Evolutionary conservation across 1,139 yeast genomes (phyloP).

Genomic region (Lodderomyces theae): DNA sequence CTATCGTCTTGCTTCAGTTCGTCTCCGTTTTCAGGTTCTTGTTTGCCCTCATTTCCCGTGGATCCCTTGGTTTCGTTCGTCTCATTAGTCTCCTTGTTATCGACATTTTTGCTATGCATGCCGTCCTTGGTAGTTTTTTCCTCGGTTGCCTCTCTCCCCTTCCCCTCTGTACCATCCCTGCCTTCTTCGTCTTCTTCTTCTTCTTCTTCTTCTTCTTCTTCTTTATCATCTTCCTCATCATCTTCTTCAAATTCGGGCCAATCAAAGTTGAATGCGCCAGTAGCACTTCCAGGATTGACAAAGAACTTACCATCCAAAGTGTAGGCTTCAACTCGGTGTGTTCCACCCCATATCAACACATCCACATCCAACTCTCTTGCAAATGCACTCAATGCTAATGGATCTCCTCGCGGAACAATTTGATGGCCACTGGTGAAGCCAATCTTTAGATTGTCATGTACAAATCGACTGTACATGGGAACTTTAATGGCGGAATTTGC

Average conservation of each 20-base stretch:
- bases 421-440: conserved; percentile 87
- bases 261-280: conserved; percentile 74
- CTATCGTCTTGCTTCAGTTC: too few relatives aligned
- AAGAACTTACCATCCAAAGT: conserved; percentile 90
- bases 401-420: conserved; percentile 82
- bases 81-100: conserved; percentile 16
- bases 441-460: conserved; percentile 68
- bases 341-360: conserved; percentile 93
- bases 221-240: conserved; percentile 42
- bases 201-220: conserved; percentile 20
- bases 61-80: conserved; percentile 12
- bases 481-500: conserved; percentile 21
- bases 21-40: too few relatives aligned
- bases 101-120: conserved; percentile 16
- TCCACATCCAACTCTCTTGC: conserved; percentile 94
- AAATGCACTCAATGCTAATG: conserved; percentile 73
- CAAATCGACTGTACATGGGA: conserved; percentile 65
- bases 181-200: too few relatives aligned
- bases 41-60: conserved; percentile 3
- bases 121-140: conserved; percentile 12
- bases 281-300: conserved; percentile 92
- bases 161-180: conserved; percentile 11
- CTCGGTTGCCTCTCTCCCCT: conserved; percentile 5
- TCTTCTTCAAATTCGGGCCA: conserved; percentile 44
- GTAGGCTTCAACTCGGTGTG: conserved; percentile 90